A percentile compares a stretch with the other conserved stretches of the same genome.
These are phyloP conservation scores for Aspergillus steynii DNA, from an alignment of 495 filamentous ascomycete genomes.

Conservation along the genomic window DNA sequence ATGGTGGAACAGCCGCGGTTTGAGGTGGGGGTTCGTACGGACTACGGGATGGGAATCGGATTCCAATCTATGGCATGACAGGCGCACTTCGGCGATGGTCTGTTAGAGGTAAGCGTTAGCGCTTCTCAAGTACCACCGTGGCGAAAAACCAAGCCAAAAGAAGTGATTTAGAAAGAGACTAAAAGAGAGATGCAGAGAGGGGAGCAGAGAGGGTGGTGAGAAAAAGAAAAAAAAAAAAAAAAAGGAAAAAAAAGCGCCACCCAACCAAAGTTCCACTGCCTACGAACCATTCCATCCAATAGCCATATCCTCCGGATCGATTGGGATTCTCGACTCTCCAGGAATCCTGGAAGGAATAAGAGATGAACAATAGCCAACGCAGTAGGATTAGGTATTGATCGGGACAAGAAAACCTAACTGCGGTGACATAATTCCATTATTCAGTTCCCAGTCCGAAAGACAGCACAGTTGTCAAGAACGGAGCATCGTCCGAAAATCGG, in stretches of 20 bases:
- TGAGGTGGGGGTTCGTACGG: not conserved
- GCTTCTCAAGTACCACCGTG: not conserved
- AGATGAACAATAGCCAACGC: not conserved
- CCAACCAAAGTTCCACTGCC: not conserved
- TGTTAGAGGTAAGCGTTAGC: not conserved
- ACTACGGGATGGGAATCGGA: not conserved
- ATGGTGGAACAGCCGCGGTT: not conserved
- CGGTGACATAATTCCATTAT: not conserved
- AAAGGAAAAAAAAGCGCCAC: not conserved
- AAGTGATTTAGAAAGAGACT: not conserved
- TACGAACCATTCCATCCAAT: not conserved
- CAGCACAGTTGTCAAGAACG: not conserved
- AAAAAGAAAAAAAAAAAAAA: not conserved
- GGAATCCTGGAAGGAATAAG: not conserved
- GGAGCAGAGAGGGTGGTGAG: not conserved
- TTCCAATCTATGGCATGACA: not conserved
- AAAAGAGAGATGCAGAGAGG: not conserved
- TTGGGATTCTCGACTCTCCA: not conserved
- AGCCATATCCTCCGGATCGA: not conserved
- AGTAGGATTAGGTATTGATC: not conserved
- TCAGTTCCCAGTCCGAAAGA: not conserved
- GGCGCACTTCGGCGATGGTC: not conserved
- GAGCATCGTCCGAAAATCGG: not conserved
- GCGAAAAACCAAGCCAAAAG: not conserved
- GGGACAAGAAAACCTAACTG: not conserved